Evolutionary conservation across 2,329 filamentous ascomycete species (phyloP), one percentile per base, ranked within the genome.

Genomic region (Myotisia sp.): DNA sequence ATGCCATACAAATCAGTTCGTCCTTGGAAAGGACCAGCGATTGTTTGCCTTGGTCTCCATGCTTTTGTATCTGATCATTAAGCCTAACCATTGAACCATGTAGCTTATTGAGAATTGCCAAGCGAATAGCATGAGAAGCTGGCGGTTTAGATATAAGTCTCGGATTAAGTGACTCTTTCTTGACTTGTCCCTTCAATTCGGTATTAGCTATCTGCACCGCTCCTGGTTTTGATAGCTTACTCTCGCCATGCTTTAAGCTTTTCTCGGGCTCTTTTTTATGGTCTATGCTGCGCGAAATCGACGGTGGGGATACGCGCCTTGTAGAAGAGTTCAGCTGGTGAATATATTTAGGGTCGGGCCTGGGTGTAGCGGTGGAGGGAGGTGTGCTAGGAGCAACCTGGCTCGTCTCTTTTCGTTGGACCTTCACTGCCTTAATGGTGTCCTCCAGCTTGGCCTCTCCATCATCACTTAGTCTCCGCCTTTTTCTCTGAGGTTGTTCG

Each of bases 1-100:
- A 41, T 8, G 63, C 58, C 56, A 64, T 59, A 9, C 50, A 55
- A 16, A 63, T 47, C 23, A 67, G 45, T 43, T 67, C 60, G 36
- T 65, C 51, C 1, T 55, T 38, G 5, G 52, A 57, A 5, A 67
- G 40, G n/a, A 59, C 33, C 23, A 63, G 44, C 24, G 46, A 45
- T 29, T 34, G 42, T 16, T 58, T 54, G 2, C 48, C 41, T 23
- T 40, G 41, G 10, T 52, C 45, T 18, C 51, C 53, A 23, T 52
- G 49, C 28, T 53, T 51, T 29, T 55, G 35, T 27, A 60, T 50
- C 35, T 50, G 46, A 18, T 55, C 47, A 37, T 66, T 65, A 5
- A 60, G 49, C 6, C 49, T 39, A 26, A 49, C 44, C 51, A 65
- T 59, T n/a, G 59, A 52, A 9, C 52, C 46, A 44, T 66, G 58